A percentile compares a stretch with the other conserved stretches of the same genome.
phyloP scores from a whole-genome alignment of 23 red algal genomes.

The Gracilaria caudata region DNA sequence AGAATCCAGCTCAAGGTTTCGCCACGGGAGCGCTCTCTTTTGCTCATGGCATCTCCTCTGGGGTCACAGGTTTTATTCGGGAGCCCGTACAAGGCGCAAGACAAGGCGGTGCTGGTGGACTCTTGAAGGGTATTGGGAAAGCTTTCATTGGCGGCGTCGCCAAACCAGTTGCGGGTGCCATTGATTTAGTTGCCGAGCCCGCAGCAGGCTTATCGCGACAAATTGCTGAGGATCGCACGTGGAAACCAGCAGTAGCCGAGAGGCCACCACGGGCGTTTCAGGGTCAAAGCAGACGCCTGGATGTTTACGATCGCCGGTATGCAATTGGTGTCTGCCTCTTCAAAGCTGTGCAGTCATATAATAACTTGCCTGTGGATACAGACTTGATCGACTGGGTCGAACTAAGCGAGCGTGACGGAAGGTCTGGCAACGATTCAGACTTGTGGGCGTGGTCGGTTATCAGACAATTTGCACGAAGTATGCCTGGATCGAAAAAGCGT shows the following conservation, averaged over 20 bases:
- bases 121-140: slow-evolving; percentile 84
- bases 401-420: slow-evolving; percentile 53
- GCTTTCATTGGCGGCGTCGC: slow-evolving; percentile 84
- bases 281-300: slow-evolving; percentile 52
- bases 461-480: slow-evolving; percentile 43
- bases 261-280: slow-evolving; percentile 69
- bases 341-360: slow-evolving; percentile 45
- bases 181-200: slow-evolving; percentile 95
- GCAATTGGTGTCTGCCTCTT: slow-evolving; percentile 49
- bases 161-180: slow-evolving; percentile 84
- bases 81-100: slow-evolving; percentile 86
- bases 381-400: slow-evolving; percentile 78
- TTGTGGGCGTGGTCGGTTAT: slow-evolving; percentile 65
- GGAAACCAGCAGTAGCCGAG: slow-evolving; percentile 17
- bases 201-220: slow-evolving; percentile 77
- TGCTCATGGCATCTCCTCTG: slow-evolving; percentile 89
- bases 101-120: slow-evolving; percentile 73
- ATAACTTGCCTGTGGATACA: background rate
- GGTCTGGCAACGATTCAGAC: slow-evolving; percentile 22
- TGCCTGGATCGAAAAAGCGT: slow-evolving; percentile 50
- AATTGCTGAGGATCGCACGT: slow-evolving; percentile 33
- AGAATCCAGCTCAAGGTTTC: slow-evolving; percentile 70
- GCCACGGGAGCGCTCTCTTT: slow-evolving; percentile 82
- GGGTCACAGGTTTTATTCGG: slow-evolving; percentile 84
- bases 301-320: slow-evolving; percentile 50